phyloP scores from a whole-genome alignment of 768 basidiomycete species.

The Russula griseocarnosa region DNA sequence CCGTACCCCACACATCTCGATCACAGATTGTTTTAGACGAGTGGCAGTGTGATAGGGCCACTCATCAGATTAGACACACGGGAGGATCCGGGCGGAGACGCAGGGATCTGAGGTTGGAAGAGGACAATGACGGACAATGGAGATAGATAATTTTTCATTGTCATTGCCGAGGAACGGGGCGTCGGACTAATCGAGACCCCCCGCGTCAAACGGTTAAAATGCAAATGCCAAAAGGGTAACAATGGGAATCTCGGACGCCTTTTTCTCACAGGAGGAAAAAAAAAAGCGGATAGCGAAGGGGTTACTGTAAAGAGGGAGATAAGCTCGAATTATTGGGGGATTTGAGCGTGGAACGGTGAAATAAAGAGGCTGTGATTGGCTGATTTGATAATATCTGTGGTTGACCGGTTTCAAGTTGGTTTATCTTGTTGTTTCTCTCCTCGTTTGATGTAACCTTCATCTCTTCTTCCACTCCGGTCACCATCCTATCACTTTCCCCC shows the following conservation, averaged over 20 bases:
- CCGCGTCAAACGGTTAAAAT: slow-evolving; percentile 24
- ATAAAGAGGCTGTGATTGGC: slow-evolving; percentile 21
- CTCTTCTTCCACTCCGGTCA: slow-evolving; percentile 21
- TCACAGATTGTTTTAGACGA: slow-evolving; percentile 13
- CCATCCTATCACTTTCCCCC: slow-evolving; percentile 5
- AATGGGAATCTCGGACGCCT: slow-evolving; percentile 6
- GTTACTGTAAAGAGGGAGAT: not conserved
- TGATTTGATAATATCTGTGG: slow-evolving; percentile 17
- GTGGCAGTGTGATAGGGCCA: slow-evolving; percentile 21
- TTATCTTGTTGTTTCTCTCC: slow-evolving; percentile 11
- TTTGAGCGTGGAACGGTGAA: slow-evolving; percentile 21
- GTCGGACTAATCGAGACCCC: slow-evolving; percentile 8
- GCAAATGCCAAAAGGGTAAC: slow-evolving; percentile 23
- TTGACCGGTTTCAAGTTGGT: slow-evolving; percentile 7
- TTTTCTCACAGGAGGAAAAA: not conserved
- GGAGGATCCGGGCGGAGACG: not conserved
- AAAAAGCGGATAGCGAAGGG: not conserved
- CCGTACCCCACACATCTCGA: slow-evolving; percentile 18
- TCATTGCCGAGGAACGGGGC: slow-evolving; percentile 15
- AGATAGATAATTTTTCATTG: not conserved
- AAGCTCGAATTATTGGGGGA: slow-evolving; percentile 1
- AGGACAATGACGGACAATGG: not conserved
- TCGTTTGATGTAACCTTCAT: slow-evolving; percentile 25
- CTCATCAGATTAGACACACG: slow-evolving; percentile 9
- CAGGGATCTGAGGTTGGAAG: not conserved